These are phyloP conservation scores for Suillus subaureus DNA, from an alignment of 768 basidiomycete genomes.

Conservation along the genomic window DNA sequence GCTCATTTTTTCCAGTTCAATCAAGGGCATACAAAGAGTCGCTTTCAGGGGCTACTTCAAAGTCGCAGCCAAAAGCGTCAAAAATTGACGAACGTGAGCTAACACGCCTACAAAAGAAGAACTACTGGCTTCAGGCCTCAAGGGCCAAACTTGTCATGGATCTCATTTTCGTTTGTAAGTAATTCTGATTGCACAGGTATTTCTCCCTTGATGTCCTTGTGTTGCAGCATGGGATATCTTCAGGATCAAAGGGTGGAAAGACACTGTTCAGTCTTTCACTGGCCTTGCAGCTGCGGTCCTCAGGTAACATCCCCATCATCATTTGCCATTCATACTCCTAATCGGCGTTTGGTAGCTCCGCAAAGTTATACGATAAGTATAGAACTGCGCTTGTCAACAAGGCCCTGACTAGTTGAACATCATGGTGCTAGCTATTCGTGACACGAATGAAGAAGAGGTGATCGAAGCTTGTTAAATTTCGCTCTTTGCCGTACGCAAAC, in stretches of 20 bases:
- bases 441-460: background rate
- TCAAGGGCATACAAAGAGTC: conserved; percentile 74
- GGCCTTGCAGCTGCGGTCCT: conserved; percentile 73
- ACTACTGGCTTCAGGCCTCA: conserved; percentile 74
- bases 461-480: background rate
- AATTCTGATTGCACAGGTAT: conserved; percentile 22
- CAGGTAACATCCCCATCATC: conserved; percentile 51
- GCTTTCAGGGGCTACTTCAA: conserved; percentile 67
- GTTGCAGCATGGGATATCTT: conserved; percentile 80
- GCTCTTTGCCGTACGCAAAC: background rate
- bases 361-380: conserved; percentile 77
- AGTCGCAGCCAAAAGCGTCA: conserved; percentile 59
- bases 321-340: conserved; percentile 7
- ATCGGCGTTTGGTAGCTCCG: conserved; percentile 47
- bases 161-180: conserved; percentile 82
- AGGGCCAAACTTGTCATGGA: conserved; percentile 80
- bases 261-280: conserved; percentile 61
- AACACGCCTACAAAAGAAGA: conserved; percentile 63
- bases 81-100: conserved; percentile 75
- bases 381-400: conserved; percentile 62
- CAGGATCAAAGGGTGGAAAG: conserved; percentile 59
- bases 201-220: background rate
- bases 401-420: conserved; percentile 19
- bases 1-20: conserved; percentile 52
- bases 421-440: background rate